Evolutionary conservation across 345 rosid species (phyloP).

Genomic region (Populus davidiana): DNA sequence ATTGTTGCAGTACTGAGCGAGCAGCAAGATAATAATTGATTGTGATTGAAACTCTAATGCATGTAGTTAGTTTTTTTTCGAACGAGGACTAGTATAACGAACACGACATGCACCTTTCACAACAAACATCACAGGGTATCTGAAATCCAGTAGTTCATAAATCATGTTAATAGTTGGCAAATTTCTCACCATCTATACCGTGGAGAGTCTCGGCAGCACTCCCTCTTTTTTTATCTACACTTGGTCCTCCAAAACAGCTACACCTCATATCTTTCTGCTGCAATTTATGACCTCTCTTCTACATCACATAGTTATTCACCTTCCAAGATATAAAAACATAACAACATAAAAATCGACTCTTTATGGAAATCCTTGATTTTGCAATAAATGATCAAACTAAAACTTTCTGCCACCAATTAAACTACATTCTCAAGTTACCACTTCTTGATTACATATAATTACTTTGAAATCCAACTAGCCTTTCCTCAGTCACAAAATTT

Average conservation of each 20-base stretch:
- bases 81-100: not conserved
- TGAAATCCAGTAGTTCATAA: not conserved
- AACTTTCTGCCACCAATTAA: not conserved
- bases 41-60: not conserved
- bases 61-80: not conserved
- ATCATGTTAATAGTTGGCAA: not conserved
- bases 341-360: not conserved
- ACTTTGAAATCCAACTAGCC: not conserved
- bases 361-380: not conserved
- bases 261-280: constrained; percentile 35
- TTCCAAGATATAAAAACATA: not conserved
- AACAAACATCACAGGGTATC: not conserved
- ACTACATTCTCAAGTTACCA: not conserved
- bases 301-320: constrained; percentile 24
- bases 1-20: not conserved
- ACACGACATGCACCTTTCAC: not conserved
- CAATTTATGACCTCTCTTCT: constrained; percentile 2
- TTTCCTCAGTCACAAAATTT: not conserved
- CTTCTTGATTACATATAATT: not conserved
- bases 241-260: constrained; percentile 32
- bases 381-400: not conserved
- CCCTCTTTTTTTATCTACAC: constrained; percentile 7
- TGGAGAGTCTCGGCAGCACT: not conserved
- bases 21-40: not conserved
- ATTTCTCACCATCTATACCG: constrained; percentile 36